phyloP scores from a whole-genome alignment of 139 green algal species.

The Penium margaritaceum region DNA sequence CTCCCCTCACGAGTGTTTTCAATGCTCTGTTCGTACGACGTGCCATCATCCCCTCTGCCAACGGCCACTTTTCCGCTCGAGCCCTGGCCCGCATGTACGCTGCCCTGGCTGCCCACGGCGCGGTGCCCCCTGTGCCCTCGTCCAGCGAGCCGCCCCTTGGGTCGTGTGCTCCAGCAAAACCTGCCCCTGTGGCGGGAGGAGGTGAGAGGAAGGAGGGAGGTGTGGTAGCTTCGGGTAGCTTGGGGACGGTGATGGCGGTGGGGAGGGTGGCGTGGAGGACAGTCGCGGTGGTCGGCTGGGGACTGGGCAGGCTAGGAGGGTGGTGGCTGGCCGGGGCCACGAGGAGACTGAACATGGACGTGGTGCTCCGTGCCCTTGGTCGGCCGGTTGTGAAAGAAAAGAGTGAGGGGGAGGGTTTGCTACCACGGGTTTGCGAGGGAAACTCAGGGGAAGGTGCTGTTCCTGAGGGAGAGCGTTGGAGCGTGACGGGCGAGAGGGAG shows the following conservation, averaged over 20 bases:
- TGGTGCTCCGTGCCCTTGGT: neutral
- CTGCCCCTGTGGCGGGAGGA: neutral
- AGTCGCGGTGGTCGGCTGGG: neutral
- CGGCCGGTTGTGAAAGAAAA: neutral
- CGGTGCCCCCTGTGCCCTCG: slow-evolving; percentile 16
- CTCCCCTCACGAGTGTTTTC: no score
- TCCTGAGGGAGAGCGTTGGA: no score
- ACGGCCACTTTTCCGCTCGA: slow-evolving; percentile 52
- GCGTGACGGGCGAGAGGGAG: no score
- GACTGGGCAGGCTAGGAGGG: neutral
- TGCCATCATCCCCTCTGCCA: slow-evolving; percentile 47
- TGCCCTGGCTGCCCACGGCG: neutral
- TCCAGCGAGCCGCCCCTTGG: slow-evolving; percentile 20
- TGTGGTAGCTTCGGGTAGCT: neutral
- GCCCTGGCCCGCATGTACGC: slow-evolving; percentile 50
- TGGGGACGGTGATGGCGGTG: neutral
- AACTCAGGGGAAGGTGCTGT: neutral
- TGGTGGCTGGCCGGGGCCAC: neutral
- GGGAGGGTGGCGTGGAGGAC: neutral
- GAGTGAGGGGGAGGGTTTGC: neutral
- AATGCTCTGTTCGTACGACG: slow-evolving; percentile 49
- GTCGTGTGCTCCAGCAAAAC: neutral
- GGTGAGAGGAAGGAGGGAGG: neutral
- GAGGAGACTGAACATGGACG: neutral
- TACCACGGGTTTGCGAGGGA: neutral